These are phyloP conservation scores for Fusarium citri DNA, from an alignment of 2,329 filamentous ascomycete genomes.

Conservation along the genomic window DNA sequence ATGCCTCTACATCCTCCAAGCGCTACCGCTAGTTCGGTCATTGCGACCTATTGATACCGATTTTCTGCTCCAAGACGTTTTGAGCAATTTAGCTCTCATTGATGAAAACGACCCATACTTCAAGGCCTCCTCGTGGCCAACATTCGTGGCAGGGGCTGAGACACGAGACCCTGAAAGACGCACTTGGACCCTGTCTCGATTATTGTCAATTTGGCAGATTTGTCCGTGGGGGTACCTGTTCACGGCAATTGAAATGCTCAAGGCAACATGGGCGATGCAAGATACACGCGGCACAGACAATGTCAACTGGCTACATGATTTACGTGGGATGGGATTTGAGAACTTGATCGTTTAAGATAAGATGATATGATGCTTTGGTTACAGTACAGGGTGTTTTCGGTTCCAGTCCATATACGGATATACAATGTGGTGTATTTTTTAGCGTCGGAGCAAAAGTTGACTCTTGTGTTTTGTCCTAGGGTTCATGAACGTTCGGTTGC, in stretches of 20 bases:
- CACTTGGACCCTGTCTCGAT: conserved; percentile 63
- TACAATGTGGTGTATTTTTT: conserved; percentile 23
- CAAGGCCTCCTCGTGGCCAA: conserved; percentile 70
- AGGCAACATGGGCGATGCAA: conserved; percentile 59
- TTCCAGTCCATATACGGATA: conserved; percentile 18
- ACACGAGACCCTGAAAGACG: conserved; percentile 60
- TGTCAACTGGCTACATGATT: conserved; percentile 57
- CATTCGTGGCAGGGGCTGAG: conserved; percentile 69
- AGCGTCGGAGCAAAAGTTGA: conserved; percentile 29
- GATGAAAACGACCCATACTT: conserved; percentile 63
- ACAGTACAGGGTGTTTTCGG: conserved; percentile 10
- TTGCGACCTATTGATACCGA: conserved; percentile 55
- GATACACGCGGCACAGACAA: conserved; percentile 47
- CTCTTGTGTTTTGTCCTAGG: conserved; percentile 23
- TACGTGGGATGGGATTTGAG: conserved; percentile 58
- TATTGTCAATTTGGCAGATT: conserved; percentile 58
- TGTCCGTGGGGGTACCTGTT: conserved; percentile 65
- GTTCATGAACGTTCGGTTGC: conserved; percentile 14
- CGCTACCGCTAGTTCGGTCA: conserved; percentile 54
- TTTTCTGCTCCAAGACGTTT: conserved; percentile 61
- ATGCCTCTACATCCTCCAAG: conserved; percentile 60
- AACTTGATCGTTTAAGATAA: conserved; percentile 58
- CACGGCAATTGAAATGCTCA: conserved; percentile 61
- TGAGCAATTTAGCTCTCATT: conserved; percentile 63
- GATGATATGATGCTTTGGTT: conserved; percentile 15